These are phyloP conservation scores for Prunus davidiana DNA, from an alignment of 306 rosid genomes.

Conservation along the genomic window DNA sequence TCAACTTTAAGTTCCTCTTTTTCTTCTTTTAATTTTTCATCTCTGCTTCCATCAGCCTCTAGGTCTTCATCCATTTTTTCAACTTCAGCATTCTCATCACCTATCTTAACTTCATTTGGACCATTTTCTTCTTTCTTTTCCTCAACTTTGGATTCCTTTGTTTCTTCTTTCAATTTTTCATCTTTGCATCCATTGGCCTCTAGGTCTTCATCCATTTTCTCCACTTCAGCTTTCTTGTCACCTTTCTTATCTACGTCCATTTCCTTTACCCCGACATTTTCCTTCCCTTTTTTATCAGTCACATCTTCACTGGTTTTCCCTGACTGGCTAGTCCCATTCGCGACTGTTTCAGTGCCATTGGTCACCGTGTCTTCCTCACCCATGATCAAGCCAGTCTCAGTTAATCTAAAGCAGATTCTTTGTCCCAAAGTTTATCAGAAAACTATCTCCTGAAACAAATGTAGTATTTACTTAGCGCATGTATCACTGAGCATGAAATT, in stretches of 20 bases:
- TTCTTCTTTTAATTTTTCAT: constrained; percentile 2
- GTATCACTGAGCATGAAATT: not conserved
- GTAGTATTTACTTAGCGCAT: not conserved
- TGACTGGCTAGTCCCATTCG: constrained; percentile 39
- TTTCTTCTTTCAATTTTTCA: constrained; percentile 33
- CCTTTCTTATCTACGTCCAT: constrained; percentile 40
- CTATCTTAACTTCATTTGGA: constrained; percentile 20
- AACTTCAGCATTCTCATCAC: constrained; percentile 11
- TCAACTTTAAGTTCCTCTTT: not conserved
- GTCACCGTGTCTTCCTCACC: constrained; percentile 52
- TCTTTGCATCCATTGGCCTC: constrained; percentile 38
- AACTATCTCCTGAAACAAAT: constrained; percentile 8
- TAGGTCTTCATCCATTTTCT: constrained; percentile 38
- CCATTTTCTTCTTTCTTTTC: constrained; percentile 43
- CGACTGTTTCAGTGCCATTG: constrained; percentile 37
- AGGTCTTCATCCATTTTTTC: constrained; percentile 8
- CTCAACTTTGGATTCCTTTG: constrained; percentile 38
- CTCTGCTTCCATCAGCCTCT: constrained; percentile 7
- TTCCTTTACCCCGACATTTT: constrained; percentile 40
- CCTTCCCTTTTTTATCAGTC: constrained; percentile 38
- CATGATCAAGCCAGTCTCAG: constrained; percentile 44
- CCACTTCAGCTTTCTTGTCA: constrained; percentile 28
- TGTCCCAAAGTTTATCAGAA: not conserved
- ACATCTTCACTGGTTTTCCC: constrained; percentile 31
- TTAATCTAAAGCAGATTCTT: constrained; percentile 14